phyloP scores from a whole-genome alignment of 352 stramenopile species.

The Phytophthora sp. region DNA sequence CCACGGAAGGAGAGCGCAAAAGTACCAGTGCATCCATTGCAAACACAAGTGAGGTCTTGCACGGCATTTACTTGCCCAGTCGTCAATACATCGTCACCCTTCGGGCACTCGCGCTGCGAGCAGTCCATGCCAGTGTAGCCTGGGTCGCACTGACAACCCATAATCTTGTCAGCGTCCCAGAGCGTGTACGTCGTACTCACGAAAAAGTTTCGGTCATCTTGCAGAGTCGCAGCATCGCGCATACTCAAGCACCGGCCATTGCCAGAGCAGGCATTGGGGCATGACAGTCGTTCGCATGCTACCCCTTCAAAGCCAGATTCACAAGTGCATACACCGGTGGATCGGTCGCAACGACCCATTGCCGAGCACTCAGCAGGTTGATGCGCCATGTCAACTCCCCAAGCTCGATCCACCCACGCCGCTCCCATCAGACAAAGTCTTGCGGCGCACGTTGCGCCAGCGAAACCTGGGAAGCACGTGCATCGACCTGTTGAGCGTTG shows the following conservation, averaged over 20 bases:
- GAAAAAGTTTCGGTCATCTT: constrained; percentile 77
- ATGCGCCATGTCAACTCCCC: constrained; percentile 68
- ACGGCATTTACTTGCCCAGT: constrained; percentile 41
- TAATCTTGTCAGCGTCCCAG: constrained; percentile 84
- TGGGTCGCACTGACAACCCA: constrained; percentile 77
- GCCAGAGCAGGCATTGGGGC: constrained; percentile 52
- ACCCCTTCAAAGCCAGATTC: constrained; percentile 67
- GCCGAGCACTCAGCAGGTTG: constrained; percentile 83
- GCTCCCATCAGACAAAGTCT: constrained; percentile 52
- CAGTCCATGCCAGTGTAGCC: constrained; percentile 73
- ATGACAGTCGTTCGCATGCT: constrained; percentile 78
- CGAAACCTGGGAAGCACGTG: constrained; percentile 80
- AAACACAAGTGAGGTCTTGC: constrained; percentile 60
- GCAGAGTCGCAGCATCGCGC: constrained; percentile 59
- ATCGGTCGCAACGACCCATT: constrained; percentile 84
- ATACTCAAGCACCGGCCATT: constrained; percentile 78
- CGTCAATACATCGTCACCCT: constrained; percentile 70
- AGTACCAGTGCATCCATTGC: constrained; percentile 52
- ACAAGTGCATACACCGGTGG: constrained; percentile 64
- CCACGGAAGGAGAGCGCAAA: constrained; percentile 75
- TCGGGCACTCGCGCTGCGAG: constrained; percentile 57
- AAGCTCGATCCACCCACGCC: constrained; percentile 75
- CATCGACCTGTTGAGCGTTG: constrained; percentile 68
- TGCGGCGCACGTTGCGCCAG: constrained; percentile 66
- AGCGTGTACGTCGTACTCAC: constrained; percentile 57